Conservation (phyloP, 2,329 filamentous ascomycete species). For the Paecilomyces fulvus region DNA sequence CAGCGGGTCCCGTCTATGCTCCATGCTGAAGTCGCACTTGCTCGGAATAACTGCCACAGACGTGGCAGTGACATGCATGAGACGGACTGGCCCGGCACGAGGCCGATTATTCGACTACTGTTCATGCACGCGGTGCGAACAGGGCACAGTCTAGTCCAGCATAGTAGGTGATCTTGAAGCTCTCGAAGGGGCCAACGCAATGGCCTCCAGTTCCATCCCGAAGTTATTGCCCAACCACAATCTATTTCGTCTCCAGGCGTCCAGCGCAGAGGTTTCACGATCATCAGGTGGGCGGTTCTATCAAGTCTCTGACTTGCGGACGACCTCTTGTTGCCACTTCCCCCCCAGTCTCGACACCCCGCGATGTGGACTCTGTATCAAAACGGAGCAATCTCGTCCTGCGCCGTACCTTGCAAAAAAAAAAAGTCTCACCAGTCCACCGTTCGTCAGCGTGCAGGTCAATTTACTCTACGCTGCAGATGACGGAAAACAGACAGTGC, state of each 20-base stretch:
- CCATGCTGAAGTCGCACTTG: not conserved
- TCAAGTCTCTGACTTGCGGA: not conserved
- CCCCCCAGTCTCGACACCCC: not conserved
- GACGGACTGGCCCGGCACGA: not conserved
- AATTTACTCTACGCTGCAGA: not conserved
- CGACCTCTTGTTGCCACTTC: not conserved
- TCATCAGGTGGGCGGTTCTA: not conserved
- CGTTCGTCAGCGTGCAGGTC: not conserved
- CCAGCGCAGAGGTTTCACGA: not conserved
- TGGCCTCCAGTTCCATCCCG: not conserved
- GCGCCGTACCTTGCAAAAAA: not conserved
- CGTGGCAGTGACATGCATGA: not conserved
- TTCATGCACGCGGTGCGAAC: not conserved
- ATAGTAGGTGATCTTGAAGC: not conserved
- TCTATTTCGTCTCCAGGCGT: not conserved
- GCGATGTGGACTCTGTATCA: not conserved
- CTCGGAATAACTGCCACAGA: not conserved
- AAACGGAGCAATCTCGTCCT: not conserved
- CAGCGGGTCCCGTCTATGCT: not conserved
- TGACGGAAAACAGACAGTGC: not conserved
- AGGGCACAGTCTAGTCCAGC: not conserved
- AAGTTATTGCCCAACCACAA: not conserved
- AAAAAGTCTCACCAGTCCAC: not conserved
- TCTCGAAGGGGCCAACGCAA: not conserved
- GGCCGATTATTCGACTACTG: not conserved